A percentile compares a stretch with the other conserved stretches of the same genome.
These are phyloP conservation scores for Fusarium agapanthi DNA, from an alignment of 2,329 filamentous ascomycete species.

Conservation along the genomic window DNA sequence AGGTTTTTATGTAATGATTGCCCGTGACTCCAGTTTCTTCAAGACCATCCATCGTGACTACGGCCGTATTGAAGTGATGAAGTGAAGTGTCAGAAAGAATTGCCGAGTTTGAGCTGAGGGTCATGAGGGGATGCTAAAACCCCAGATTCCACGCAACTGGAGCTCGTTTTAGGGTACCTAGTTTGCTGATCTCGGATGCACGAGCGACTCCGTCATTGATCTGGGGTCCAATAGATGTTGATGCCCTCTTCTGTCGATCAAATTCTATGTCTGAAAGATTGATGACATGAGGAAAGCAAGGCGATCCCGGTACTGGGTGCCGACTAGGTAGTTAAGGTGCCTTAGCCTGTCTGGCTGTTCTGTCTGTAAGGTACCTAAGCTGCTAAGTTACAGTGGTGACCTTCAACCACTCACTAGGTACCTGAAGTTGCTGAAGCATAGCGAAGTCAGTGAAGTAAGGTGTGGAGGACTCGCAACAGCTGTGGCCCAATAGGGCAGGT, in stretches of 20 bases:
- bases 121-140: slow-evolving; percentile 1
- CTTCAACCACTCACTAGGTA: not conserved
- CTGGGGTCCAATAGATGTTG: not conserved
- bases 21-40: not conserved
- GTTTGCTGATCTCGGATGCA: slow-evolving; percentile 6
- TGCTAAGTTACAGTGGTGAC: not conserved
- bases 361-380: not conserved
- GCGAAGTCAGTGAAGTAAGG: not conserved
- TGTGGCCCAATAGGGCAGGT: slow-evolving; percentile 24
- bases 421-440: not conserved
- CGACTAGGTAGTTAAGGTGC: no score
- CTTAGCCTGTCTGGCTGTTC: not conserved
- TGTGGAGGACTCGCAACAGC: not conserved
- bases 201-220: slow-evolving; percentile 10
- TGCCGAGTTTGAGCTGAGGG: not conserved
- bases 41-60: not conserved
- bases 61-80: not conserved
- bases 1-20: not conserved
- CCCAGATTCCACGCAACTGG: slow-evolving; percentile 17
- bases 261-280: not conserved
- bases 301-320: not conserved
- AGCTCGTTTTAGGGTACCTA: slow-evolving; percentile 9
- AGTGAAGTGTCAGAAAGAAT: not conserved
- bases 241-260: not conserved
- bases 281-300: not conserved